These are phyloP conservation scores for Ligustrum vulgare DNA, from an alignment of 257 asterid genomes.

Conservation along the genomic window DNA sequence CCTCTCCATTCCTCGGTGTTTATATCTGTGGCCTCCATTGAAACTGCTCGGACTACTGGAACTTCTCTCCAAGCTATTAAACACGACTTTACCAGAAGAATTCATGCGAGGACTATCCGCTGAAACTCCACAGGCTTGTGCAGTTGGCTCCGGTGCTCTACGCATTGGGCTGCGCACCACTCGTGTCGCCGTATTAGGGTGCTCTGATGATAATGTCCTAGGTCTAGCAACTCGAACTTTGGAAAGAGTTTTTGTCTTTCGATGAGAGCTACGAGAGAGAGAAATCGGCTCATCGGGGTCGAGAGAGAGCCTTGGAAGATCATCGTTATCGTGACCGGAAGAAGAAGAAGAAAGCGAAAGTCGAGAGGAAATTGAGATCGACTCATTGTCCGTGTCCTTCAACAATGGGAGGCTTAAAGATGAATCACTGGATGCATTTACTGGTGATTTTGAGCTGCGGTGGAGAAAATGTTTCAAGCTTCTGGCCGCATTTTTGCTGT, in stretches of 20 bases:
- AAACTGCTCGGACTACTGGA: conserved; percentile 92
- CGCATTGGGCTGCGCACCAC: conserved; percentile 52
- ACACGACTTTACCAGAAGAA: conserved; percentile 84
- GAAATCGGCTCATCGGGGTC: conserved; percentile 54
- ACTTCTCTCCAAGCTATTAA: conserved; percentile 87
- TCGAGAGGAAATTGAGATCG: conserved; percentile 55
- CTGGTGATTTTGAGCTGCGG: conserved; percentile 56
- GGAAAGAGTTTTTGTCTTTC: conserved; percentile 36
- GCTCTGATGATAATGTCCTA: conserved; percentile 53
- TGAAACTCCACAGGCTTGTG: conserved; percentile 48
- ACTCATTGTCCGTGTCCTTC: conserved; percentile 58
- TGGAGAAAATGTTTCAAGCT: conserved; percentile 57
- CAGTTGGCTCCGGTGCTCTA: conserved; percentile 42
- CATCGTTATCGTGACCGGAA: conserved; percentile 76
- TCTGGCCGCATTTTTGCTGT: conserved; percentile 33
- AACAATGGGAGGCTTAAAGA: conserved; percentile 57
- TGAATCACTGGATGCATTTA: conserved; percentile 40
- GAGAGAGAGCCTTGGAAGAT: conserved; percentile 63
- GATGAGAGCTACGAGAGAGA: conserved; percentile 30
- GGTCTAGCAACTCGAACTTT: conserved; percentile 50
- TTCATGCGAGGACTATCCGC: conserved; percentile 96
- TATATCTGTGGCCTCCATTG: conserved; percentile 68
- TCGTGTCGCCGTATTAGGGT: conserved; percentile 35
- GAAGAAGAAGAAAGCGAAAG: conserved; percentile 73
- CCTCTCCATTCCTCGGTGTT: conserved; percentile 86